Evolutionary conservation across 2,329 filamentous ascomycete species (phyloP).

Genomic region (Ophiostoma quercus): DNA sequence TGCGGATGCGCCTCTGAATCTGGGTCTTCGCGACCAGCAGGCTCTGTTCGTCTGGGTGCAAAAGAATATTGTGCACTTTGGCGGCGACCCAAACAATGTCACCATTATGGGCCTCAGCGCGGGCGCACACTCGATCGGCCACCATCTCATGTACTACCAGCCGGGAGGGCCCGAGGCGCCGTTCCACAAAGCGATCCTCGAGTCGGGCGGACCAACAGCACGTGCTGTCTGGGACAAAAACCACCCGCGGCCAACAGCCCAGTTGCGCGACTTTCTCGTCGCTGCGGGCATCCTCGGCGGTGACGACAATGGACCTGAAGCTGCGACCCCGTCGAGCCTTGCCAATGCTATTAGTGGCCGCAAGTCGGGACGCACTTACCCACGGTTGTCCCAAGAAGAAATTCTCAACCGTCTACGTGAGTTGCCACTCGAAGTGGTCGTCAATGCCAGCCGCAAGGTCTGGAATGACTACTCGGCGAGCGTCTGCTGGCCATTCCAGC

Average conservation of each 20-base stretch:
- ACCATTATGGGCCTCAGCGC: slow-evolving; percentile 59
- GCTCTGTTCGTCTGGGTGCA: slow-evolving; percentile 55
- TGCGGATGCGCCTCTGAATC: slow-evolving; percentile 47
- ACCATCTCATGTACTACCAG: slow-evolving; percentile 52
- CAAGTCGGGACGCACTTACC: no score
- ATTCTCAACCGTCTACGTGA: slow-evolving; percentile 49
- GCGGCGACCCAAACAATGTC: slow-evolving; percentile 53
- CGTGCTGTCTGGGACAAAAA: slow-evolving; percentile 48
- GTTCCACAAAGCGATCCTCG: slow-evolving; percentile 51
- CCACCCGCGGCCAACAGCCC: slow-evolving; percentile 52
- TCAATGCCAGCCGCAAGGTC: slow-evolving; percentile 40
- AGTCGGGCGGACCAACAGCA: slow-evolving; percentile 53
- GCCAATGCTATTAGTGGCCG: not conserved
- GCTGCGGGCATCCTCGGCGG: slow-evolving; percentile 38
- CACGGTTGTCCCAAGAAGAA: not conserved
- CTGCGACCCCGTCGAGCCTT: slow-evolving; percentile 24
- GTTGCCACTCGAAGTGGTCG: slow-evolving; percentile 38
- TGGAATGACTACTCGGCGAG: slow-evolving; percentile 41
- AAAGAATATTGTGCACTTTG: slow-evolving; percentile 55
- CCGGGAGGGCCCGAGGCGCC: slow-evolving; percentile 6
- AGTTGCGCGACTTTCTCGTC: slow-evolving; percentile 51
- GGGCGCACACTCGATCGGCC: slow-evolving; percentile 63
- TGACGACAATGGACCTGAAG: not conserved
- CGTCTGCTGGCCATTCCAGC: slow-evolving; percentile 62
- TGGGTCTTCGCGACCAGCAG: slow-evolving; percentile 60